Base-by-base conservation (phyloP, 2,329 filamentous ascomycete genomes). In the Peltaster fructicola region DNA sequence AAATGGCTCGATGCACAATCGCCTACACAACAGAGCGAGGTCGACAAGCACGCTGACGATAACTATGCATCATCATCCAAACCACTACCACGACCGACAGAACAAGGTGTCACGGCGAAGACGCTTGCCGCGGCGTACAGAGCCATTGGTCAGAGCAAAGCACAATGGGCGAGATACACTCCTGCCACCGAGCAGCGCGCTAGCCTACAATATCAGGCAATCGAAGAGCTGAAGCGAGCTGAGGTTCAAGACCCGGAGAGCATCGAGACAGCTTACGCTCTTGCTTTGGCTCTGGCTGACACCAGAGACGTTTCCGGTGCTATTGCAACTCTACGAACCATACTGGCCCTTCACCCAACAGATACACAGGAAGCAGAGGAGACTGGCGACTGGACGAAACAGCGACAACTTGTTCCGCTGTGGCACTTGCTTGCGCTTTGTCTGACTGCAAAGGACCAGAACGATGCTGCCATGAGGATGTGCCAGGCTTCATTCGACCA, bases 401-500 rank as follows among this genome's bases (percentile, higher is more conserved):
- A 38, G 10, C 59, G 62, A 24, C 61, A 63, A 32, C 41, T 68
- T n/a, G 71, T 95, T 13, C 74, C 84, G 3, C 53, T 93, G 13
- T 93, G 88, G 84, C 88, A 98, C 56, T 61, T 98, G 9, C 62
- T 98, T 22, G 74, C 81, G 1, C 61, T 98, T 13, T 60, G 95
- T 12, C 55, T 95, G 15, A 92, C 80, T 36, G 80, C 82, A 1
- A 72, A 78, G 35, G 77, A 91, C 36, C 82, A 93, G 34, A 91
- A 78, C 40, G 57, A 68, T 24, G 75, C 78, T 48, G 84, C 88
- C 2, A 65, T 69, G 14, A 73, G 74, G 41, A 75, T 82, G 15
- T 95, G 84, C 38, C 81, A 91, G 45, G 82, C 80, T 14, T 84
- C 82, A 3, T 77, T 95, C 44, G 82, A 92, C 37, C 80, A 91